A percentile compares a stretch with the other conserved stretches of the same genome.
phyloP scores from a whole-genome alignment of 352 stramenopile species.

The Phytopythium delawarense region DNA sequence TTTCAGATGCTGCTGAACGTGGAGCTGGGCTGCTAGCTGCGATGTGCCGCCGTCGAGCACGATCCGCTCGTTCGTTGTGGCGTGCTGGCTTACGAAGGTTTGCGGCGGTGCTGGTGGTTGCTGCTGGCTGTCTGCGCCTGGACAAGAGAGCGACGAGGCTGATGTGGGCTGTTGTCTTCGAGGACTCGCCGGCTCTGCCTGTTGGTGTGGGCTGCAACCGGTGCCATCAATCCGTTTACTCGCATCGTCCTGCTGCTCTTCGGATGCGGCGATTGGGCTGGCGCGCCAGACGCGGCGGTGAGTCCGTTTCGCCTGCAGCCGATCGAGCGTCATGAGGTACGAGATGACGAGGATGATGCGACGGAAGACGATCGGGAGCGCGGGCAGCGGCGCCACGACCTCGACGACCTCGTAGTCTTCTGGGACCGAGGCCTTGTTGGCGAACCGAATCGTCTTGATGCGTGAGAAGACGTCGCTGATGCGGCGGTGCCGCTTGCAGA shows the following conservation, averaged over 20 bases:
- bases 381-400: slow-evolving; percentile 48
- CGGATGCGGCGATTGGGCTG: background rate
- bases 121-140: background rate
- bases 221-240: background rate
- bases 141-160: background rate
- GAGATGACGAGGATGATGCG: slow-evolving; percentile 48
- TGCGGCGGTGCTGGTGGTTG: background rate
- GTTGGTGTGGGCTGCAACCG: background rate
- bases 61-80: slow-evolving; percentile 26
- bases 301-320: slow-evolving; percentile 39
- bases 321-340: slow-evolving; percentile 54
- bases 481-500: slow-evolving; percentile 40
- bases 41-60: slow-evolving; percentile 20
- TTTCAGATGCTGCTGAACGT: slow-evolving; percentile 34
- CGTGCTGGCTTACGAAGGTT: slow-evolving; percentile 40
- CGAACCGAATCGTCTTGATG: slow-evolving; percentile 53
- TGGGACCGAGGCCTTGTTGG: slow-evolving; percentile 10
- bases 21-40: slow-evolving; percentile 25
- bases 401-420: slow-evolving; percentile 66
- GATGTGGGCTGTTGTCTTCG: background rate
- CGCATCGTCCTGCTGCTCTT: slow-evolving; percentile 19
- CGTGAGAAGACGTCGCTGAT: slow-evolving; percentile 66
- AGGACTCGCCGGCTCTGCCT: background rate
- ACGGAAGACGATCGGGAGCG: slow-evolving; percentile 48
- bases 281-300: slow-evolving; percentile 38